Evolutionary conservation across 1,284 basidiomycete genomes (phyloP).

Genomic region (Melanopsichium pennsylvanicum): DNA sequence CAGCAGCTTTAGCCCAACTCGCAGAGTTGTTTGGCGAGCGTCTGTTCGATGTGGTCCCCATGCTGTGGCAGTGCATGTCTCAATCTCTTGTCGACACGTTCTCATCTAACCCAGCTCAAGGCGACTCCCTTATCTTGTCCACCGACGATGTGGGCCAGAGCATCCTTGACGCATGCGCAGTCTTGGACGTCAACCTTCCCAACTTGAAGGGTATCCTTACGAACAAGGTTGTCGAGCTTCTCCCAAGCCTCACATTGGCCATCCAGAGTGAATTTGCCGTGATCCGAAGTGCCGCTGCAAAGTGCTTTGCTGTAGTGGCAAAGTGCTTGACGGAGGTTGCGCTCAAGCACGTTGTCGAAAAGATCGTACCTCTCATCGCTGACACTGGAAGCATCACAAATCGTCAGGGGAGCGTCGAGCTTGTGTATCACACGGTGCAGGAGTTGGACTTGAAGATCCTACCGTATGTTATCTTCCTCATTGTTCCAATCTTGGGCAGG

Average conservation of each 20-base stretch:
- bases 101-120: slow-evolving; percentile 69
- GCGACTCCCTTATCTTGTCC: slow-evolving; percentile 23
- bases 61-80: slow-evolving; percentile 92
- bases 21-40: slow-evolving; percentile 79
- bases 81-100: slow-evolving; percentile 79
- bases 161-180: slow-evolving; percentile 89
- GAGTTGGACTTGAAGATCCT: slow-evolving; percentile 90
- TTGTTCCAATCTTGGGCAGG: slow-evolving; percentile 92
- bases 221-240: slow-evolving; percentile 75
- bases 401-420: slow-evolving; percentile 87
- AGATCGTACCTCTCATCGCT: slow-evolving; percentile 82
- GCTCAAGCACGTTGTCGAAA: slow-evolving; percentile 87
- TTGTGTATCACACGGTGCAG: slow-evolving; percentile 86
- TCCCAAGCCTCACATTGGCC: slow-evolving; percentile 79
- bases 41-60: slow-evolving; percentile 81
- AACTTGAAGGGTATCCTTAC: slow-evolving; percentile 78
- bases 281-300: slow-evolving; percentile 84
- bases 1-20: slow-evolving; percentile 81
- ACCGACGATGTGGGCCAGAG: slow-evolving; percentile 75
- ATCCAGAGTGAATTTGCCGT: slow-evolving; percentile 86
- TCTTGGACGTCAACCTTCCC: slow-evolving; percentile 82
- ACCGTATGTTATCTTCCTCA: slow-evolving; percentile 95
- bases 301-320: slow-evolving; percentile 86
- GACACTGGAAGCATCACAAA: slow-evolving; percentile 81
- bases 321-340: slow-evolving; percentile 82